These are phyloP conservation scores for Metschnikowia peoriensis DNA, from an alignment of 805 yeast species.

Conservation along the genomic window DNA sequence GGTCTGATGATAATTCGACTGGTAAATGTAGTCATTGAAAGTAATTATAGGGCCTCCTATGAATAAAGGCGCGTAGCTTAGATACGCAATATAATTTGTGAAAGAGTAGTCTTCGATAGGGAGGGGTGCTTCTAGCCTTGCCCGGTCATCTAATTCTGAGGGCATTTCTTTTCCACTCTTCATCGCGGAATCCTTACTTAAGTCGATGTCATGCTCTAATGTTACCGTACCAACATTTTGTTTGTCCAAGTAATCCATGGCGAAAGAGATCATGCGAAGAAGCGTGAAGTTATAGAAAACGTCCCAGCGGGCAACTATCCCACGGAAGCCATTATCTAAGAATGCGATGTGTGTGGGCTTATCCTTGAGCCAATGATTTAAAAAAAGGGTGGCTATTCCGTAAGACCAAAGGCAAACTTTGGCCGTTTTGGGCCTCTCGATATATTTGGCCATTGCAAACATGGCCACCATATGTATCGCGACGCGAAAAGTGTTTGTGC, in stretches of 20 bases:
- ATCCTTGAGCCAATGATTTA: slow-evolving; percentile 67
- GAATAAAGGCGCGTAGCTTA: slow-evolving; percentile 82
- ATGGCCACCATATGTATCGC: slow-evolving; percentile 54
- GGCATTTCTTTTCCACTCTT: slow-evolving; percentile 1
- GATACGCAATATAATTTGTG: slow-evolving; percentile 70
- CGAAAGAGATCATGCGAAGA: slow-evolving; percentile 78
- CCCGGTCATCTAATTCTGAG: slow-evolving; percentile 50
- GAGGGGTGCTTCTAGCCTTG: slow-evolving; percentile 62
- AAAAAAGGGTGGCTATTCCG: slow-evolving; percentile 72
- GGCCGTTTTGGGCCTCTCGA: slow-evolving; percentile 38
- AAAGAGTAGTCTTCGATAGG: slow-evolving; percentile 58
- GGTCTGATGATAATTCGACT: slow-evolving; percentile 52
- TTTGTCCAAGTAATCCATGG: slow-evolving; percentile 66
- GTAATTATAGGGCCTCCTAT: slow-evolving; percentile 95
- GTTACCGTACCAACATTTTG: not conserved
- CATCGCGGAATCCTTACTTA: slow-evolving; percentile 1
- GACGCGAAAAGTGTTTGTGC: slow-evolving; percentile 66
- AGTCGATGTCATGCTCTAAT: not conserved
- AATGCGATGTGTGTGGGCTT: slow-evolving; percentile 52
- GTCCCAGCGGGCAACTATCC: slow-evolving; percentile 90
- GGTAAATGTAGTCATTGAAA: slow-evolving; percentile 86
- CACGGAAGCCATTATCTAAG: slow-evolving; percentile 63
- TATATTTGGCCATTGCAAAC: slow-evolving; percentile 46
- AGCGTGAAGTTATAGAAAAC: slow-evolving; percentile 90
- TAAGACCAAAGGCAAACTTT: slow-evolving; percentile 63